Evolutionary conservation across 1,284 basidiomycete genomes (phyloP).

Genomic region (Ceraceosorus guamensis): DNA sequence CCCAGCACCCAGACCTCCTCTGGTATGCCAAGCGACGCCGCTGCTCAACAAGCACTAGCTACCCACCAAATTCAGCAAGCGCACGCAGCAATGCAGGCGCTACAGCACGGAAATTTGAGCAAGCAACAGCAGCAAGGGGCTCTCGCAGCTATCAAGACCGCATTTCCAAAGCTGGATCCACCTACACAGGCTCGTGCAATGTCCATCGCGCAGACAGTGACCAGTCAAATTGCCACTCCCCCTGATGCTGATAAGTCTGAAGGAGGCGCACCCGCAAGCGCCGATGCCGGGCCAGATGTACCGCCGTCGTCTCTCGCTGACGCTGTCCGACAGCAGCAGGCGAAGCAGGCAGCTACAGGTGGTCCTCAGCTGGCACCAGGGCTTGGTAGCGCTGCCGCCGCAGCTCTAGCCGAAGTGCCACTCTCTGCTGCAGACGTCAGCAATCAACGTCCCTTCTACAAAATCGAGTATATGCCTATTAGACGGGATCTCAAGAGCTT

Average conservation of each 20-base stretch:
- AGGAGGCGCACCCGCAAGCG: too few relatives aligned
- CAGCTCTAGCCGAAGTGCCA: neutral
- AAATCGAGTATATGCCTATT: constrained; percentile 83
- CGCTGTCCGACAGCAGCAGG: constrained; percentile 12
- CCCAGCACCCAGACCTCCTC: too few relatives aligned
- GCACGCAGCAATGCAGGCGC: constrained; percentile 7
- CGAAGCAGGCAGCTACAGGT: neutral
- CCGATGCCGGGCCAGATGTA: neutral
- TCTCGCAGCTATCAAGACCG: constrained; percentile 5
- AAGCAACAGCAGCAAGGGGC: constrained; percentile 7
- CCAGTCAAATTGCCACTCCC: too few relatives aligned
- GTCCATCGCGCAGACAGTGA: neutral
- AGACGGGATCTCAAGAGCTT: constrained; percentile 68
- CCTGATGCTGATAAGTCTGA: too few relatives aligned
- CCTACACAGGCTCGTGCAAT: neutral
- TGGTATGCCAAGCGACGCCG: too few relatives aligned
- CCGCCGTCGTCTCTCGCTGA: neutral
- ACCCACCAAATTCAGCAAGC: neutral
- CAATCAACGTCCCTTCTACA: constrained; percentile 56
- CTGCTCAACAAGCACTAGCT: too few relatives aligned
- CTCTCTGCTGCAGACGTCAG: constrained; percentile 14
- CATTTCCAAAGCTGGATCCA: neutral
- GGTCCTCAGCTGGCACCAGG: neutral
- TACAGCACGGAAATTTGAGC: constrained; percentile 11
- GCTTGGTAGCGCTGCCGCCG: neutral